phyloP scores from a whole-genome alignment of 1,139 yeast genomes.

The Geotrichum macrosporum region DNA sequence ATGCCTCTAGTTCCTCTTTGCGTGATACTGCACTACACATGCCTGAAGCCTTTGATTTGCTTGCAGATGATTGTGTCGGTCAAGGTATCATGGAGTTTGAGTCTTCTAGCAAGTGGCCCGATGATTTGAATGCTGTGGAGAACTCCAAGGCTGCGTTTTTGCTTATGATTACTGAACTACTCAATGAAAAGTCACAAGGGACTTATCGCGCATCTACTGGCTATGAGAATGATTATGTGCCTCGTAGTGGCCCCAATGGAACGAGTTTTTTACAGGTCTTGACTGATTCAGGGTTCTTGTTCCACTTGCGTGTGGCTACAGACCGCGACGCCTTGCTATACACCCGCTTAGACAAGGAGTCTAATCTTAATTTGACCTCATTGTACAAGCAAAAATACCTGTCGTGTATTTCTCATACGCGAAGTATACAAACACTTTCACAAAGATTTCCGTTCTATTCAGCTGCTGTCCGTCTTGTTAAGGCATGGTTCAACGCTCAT shows the following conservation, averaged over 20 bases:
- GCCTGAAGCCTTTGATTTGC: conserved; percentile 76
- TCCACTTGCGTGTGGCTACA: conserved; percentile 65
- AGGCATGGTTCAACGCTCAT: conserved; percentile 73
- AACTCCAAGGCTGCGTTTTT: conserved; percentile 87
- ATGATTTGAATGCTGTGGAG: conserved; percentile 77
- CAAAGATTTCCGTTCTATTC: conserved; percentile 73
- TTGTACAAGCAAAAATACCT: conserved; percentile 52
- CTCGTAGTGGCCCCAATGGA: conserved; percentile 41
- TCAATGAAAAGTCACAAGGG: conserved; percentile 43
- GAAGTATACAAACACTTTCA: conserved; percentile 66
- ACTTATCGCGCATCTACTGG: conserved; percentile 58
- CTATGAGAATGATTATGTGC: conserved; percentile 53
- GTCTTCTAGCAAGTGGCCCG: conserved; percentile 92
- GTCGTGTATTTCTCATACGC: conserved; percentile 74
- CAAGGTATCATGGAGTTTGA: conserved; percentile 84
- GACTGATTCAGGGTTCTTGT: conserved; percentile 86
- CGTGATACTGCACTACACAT: conserved; percentile 69
- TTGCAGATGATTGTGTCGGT: conserved; percentile 74
- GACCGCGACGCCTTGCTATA: conserved; percentile 78
- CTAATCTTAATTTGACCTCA: conserved; percentile 39
- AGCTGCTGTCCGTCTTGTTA: conserved; percentile 76
- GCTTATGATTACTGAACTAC: conserved; percentile 60
- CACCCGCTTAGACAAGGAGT: conserved; percentile 53
- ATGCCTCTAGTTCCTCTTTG: conserved; percentile 64
- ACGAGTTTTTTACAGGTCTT: conserved; percentile 58